A percentile compares a stretch with the other conserved stretches of the same genome.
phyloP scores from a whole-genome alignment of 2,329 filamentous ascomycete genomes.

The Ophiostoma novo-ulmi region DNA sequence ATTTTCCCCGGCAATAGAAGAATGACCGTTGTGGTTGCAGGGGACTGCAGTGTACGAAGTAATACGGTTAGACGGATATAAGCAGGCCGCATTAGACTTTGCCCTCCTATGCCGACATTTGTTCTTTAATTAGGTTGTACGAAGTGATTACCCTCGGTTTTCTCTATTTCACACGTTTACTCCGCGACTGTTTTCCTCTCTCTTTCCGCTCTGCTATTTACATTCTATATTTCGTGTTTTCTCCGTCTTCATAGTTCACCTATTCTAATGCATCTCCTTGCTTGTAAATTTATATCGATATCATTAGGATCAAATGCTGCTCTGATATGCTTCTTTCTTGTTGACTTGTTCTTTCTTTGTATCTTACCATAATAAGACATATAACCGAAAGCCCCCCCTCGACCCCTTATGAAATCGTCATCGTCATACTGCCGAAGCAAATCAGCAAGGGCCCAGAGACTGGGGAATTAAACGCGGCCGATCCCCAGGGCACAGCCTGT shows the following conservation, averaged over 20 bases:
- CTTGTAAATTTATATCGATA: background rate
- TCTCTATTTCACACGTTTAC: background rate
- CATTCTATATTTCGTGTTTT: background rate
- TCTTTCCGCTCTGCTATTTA: background rate
- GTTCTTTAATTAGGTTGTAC: too few species aligned
- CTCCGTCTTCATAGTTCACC: background rate
- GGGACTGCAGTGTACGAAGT: background rate
- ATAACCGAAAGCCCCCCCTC: background rate
- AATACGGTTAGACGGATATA: background rate
- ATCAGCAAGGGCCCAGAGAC: conserved; percentile 3
- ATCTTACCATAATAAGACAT: background rate
- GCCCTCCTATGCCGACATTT: too few species aligned
- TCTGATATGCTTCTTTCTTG: background rate
- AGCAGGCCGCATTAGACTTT: background rate
- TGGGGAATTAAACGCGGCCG: conserved; percentile 9
- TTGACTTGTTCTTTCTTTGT: background rate
- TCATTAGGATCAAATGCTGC: background rate
- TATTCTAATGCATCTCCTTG: background rate
- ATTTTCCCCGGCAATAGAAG: background rate
- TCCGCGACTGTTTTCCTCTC: background rate
- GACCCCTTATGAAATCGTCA: background rate
- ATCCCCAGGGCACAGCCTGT: conserved; percentile 6
- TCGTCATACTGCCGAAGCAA: background rate
- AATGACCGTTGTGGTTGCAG: background rate
- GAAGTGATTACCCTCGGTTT: too few species aligned